A percentile compares a stretch with the other conserved stretches of the same genome.
Evolutionary conservation across 2,329 filamentous ascomycete species (phyloP).

Genomic region (Sphaerulina populicola): DNA sequence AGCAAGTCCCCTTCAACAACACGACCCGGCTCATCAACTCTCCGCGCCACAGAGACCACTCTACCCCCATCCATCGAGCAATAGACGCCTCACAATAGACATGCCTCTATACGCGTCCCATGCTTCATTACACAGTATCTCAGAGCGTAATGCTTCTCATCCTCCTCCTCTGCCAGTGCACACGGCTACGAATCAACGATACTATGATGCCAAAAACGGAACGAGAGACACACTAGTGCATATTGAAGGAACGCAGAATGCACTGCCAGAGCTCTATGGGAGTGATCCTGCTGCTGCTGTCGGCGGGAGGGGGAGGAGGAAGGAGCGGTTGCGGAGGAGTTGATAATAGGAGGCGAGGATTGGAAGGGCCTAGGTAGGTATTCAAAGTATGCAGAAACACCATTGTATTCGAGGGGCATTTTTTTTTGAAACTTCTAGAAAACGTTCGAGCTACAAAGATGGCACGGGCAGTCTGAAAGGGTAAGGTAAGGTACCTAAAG

Average conservation of each 20-base stretch:
- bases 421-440: too few relatives aligned
- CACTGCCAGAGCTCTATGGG: constrained; percentile 1
- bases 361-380: constrained; percentile 56
- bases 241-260: constrained; percentile 4
- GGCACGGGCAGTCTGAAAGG: too few relatives aligned
- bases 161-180: neutral
- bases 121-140: constrained; percentile 4
- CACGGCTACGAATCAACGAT: neutral
- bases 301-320: neutral
- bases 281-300: neutral
- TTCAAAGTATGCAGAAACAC: constrained; percentile 70
- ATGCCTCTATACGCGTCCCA: neutral
- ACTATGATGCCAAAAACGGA: constrained; percentile 3
- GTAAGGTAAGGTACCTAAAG: too few relatives aligned
- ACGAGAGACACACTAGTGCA: neutral
- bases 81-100: neutral
- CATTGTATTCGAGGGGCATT: constrained; percentile 71
- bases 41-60: neutral
- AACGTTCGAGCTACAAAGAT: too few relatives aligned
- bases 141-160: neutral
- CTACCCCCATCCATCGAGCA: neutral
- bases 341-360: neutral
- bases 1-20: neutral
- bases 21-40: neutral
- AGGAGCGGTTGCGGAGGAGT: neutral